Base-by-base conservation (phyloP, 2,329 filamentous ascomycete genomes). In the Colletotrichum navitas region DNA sequence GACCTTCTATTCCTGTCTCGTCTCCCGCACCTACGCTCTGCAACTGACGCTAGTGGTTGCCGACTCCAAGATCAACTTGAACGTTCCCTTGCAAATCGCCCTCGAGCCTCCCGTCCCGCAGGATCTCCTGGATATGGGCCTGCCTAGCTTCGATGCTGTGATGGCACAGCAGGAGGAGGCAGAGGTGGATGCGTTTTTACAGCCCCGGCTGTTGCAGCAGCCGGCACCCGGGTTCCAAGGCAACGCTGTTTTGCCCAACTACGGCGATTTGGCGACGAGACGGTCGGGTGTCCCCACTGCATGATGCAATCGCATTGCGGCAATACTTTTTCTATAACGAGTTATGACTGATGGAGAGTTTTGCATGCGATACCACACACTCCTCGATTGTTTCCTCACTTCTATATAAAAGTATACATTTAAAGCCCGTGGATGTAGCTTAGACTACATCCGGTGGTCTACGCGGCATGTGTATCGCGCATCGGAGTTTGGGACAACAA, bases 1-100 rank as follows among this genome's bases (percentile, higher is more conserved):
- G 0, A 87, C 86, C 6, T 90, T 90, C 76, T 86, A 89, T 80
- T 86, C 85, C 11, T 90, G 88, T 80, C 85, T 90, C 77, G 80
- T 83, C 47, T 87, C 86, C 10, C 85, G 88, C 34, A 83, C 84
- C n/a, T 90, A 90, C 77, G 82, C 85, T 5, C 76, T 90, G 39
- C 83, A 85, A 74, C 75, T 87, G 52, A 79, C 80, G 18, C 76
- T 90, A 7, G 81, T 80, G 8, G 80, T 82, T 3, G 84, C 82
- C 21, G 80, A 84, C 10, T 79, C 81, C 66, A 84, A 81, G 75
- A 74, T 88, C 51, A 82, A 81, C 49, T 78, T 89, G 34, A 76
- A 77, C 29, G 76, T 89, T 52, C 87, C 87, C 8, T 73, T 89
- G 55, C 87, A 89, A 78, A 76, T 89, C 55, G 85, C 83, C 2